Evolutionary conservation across 2,329 filamentous ascomycete genomes (phyloP).

Genomic region (Fusarium zealandicum): DNA sequence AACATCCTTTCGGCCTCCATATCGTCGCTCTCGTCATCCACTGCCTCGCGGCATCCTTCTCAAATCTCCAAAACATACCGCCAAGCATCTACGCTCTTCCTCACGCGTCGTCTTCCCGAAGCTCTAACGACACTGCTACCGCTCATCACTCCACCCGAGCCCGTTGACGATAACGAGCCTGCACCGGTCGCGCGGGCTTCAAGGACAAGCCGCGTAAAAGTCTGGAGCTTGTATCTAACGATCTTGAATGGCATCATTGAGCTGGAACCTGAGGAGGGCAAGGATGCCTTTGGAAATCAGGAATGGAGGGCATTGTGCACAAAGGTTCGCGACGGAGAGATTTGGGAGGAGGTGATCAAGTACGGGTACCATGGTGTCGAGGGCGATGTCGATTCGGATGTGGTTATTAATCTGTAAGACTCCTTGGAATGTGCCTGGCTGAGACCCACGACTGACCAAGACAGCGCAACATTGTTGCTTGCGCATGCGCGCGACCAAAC

Average conservation of each 20-base stretch:
- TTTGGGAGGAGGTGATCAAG: slow-evolving; percentile 94
- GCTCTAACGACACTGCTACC: slow-evolving; percentile 85
- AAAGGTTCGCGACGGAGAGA: slow-evolving; percentile 84
- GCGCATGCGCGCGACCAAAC: slow-evolving; percentile 87
- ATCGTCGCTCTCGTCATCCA: slow-evolving; percentile 70
- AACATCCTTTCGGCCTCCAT: slow-evolving; percentile 69
- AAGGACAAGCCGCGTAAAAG: slow-evolving; percentile 85
- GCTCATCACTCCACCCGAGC: slow-evolving; percentile 70
- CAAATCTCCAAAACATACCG: slow-evolving; percentile 92
- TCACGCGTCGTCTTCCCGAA: slow-evolving; percentile 92
- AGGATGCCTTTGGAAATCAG: slow-evolving; percentile 82
- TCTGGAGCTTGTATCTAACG: slow-evolving; percentile 97
- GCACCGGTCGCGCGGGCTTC: slow-evolving; percentile 83
- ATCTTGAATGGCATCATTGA: slow-evolving; percentile 91
- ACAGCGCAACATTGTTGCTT: slow-evolving; percentile 84
- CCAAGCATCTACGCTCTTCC: slow-evolving; percentile 90
- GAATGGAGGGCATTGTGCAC: slow-evolving; percentile 83
- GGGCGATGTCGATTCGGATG: slow-evolving; percentile 91
- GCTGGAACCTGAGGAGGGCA: slow-evolving; percentile 88
- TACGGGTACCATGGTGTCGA: slow-evolving; percentile 89
- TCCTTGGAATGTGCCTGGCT: slow-evolving; percentile 10
- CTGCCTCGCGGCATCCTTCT: slow-evolving; percentile 67
- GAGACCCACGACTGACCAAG: slow-evolving; percentile 30
- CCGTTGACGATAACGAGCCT: slow-evolving; percentile 59
- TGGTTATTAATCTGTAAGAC: slow-evolving; percentile 84